Base-by-base conservation (phyloP, 371 early-diverging fungal genomes). In the Conidiobolus coronatus region DNA sequence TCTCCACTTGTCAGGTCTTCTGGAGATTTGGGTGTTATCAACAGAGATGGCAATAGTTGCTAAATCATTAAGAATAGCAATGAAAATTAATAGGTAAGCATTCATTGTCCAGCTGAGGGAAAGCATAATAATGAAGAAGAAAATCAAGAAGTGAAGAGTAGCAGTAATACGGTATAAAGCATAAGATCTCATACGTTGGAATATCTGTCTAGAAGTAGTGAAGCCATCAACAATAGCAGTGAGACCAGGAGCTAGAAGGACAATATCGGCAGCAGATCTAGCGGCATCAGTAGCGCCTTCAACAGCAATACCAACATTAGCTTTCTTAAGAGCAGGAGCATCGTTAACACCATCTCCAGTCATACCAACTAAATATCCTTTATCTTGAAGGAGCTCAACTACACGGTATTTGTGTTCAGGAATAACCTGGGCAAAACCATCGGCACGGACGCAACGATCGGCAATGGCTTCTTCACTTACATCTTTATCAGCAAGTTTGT, bases 391-490 rank as follows among this genome's bases (percentile, higher is more conserved):
- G 14, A 89, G 63, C 56, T 81, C 77, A 2, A 95, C 89, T 34
- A 95, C 86, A 49, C 82, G 79, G 58, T 82, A 77, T 62, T 93
- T 94, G 73, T 91, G 88, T 65, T 94, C 94, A 20, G 97, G 92
- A 59, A 79, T 81, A 33, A 90, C 91, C 61, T 89, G 86, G 14
- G 90, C 93, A 60, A 95, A 93, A 36, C 91, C 91, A 60, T 93
- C 94, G 13, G 84, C 80, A 53, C 81, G 80, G 20, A 70, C 64
- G 52, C 77, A 76, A 52, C 77, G 75, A 48, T 75, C 72, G n/a
- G 87, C 73, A 13, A 81, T 64, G 58, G 87, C 82, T 40, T 84
- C 82, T 40, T 86, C 87, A 17, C 79, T 63, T 34, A 78, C 70
- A 50, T 73, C 75, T n/a, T 87, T 65, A 50, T 91, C 91, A 18